These are phyloP conservation scores for Pseudocercospora eumusae DNA, from an alignment of 2,329 filamentous ascomycete species.

Conservation along the genomic window DNA sequence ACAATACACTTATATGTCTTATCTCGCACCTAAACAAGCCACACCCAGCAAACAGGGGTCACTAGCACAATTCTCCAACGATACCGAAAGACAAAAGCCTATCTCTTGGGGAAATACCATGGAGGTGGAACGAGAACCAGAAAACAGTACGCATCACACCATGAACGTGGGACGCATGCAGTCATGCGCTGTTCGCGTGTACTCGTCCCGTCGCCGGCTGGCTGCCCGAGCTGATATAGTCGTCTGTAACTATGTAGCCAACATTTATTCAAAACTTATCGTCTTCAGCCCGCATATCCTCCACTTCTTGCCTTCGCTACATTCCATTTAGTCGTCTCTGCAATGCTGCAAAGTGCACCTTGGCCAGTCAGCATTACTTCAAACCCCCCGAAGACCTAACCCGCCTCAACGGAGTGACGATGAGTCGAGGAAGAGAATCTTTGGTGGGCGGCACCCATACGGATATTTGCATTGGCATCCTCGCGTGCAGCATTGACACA, in stretches of 20 bases:
- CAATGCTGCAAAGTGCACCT: constrained; percentile 1
- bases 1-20: background rate
- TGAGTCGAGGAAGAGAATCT: constrained; percentile 23
- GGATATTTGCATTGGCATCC: background rate
- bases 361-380: constrained; percentile 12
- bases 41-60: background rate
- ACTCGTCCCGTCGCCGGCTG: background rate
- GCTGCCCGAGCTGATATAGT: constrained; percentile 4
- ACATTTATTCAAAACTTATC: background rate
- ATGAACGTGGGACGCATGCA: constrained; percentile 1
- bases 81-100: background rate
- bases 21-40: background rate
- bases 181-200: background rate
- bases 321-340: background rate
- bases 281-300: background rate
- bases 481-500: background rate
- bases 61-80: background rate
- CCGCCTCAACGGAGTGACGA: constrained; percentile 25
- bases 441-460: constrained; percentile 8
- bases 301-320: background rate
- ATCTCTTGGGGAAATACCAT: background rate
- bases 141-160: background rate
- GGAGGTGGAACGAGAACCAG: background rate
- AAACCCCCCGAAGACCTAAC: constrained; percentile 5
- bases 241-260: background rate